Evolutionary conservation across 345 rosid genomes (phyloP).

Genomic region (Cardiospermum halicacabum): DNA sequence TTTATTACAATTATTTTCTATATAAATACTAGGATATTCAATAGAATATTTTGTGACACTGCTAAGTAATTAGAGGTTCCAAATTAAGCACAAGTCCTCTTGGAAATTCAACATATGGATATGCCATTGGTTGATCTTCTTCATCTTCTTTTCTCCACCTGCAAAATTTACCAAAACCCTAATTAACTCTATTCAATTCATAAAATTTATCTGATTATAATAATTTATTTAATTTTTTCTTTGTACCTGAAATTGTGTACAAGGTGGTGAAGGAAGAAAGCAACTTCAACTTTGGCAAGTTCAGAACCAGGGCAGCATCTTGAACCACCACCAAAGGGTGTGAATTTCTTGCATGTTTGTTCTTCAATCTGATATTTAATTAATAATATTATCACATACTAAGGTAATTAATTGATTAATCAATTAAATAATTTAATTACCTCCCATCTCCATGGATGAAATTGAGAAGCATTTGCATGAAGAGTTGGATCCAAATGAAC

Average conservation of each 20-base stretch:
- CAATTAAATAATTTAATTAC: slow-evolving; percentile 14
- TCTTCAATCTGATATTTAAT: slow-evolving; percentile 28
- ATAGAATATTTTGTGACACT: neutral
- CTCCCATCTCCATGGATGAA: slow-evolving; percentile 68
- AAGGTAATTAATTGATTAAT: no score
- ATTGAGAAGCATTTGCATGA: slow-evolving; percentile 36
- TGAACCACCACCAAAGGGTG: slow-evolving; percentile 60
- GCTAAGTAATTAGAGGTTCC: slow-evolving; percentile 12
- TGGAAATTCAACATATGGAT: slow-evolving; percentile 48
- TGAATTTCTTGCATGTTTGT: slow-evolving; percentile 47
- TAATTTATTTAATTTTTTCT: neutral
- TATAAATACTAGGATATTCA: no score
- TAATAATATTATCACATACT: neutral
- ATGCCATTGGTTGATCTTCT: slow-evolving; percentile 35
- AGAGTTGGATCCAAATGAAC: slow-evolving; percentile 47
- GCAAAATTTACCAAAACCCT: neutral
- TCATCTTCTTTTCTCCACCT: slow-evolving; percentile 41
- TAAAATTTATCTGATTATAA: neutral
- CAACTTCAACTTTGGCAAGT: slow-evolving; percentile 56
- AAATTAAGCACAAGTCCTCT: slow-evolving; percentile 33
- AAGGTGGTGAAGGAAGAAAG: slow-evolving; percentile 61
- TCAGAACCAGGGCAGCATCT: slow-evolving; percentile 64
- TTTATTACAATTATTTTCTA: no score
- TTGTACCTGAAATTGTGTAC: slow-evolving; percentile 45
- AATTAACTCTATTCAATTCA: neutral